phyloP scores from a whole-genome alignment of 441 rosid species.

The Euphorbia schlechtendalii region DNA sequence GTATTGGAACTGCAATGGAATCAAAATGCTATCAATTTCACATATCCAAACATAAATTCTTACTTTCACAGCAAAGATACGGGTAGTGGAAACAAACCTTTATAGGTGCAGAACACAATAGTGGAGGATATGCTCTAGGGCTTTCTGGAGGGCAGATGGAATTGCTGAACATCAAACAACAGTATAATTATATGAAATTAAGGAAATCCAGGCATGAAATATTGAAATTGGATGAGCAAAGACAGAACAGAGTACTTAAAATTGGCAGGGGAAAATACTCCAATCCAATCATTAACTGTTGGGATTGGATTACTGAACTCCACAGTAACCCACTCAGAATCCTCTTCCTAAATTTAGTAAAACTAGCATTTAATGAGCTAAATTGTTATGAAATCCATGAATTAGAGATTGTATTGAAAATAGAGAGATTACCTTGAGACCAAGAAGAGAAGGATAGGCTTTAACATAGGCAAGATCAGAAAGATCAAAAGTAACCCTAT shows the following conservation, averaged over 20 bases:
- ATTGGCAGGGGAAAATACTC: constrained; percentile 75
- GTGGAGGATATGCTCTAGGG: constrained; percentile 42
- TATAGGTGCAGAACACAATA: constrained; percentile 63
- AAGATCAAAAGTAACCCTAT: constrained; percentile 20
- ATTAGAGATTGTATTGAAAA: not conserved
- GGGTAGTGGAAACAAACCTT: constrained; percentile 40
- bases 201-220: not conserved
- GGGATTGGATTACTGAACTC: constrained; percentile 46
- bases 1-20: constrained; percentile 45
- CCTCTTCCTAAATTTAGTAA: constrained; percentile 41
- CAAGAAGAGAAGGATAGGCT: constrained; percentile 56
- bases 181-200: not conserved
- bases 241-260: not conserved
- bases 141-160: constrained; percentile 35
- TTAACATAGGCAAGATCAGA: constrained; percentile 38
- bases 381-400: not conserved
- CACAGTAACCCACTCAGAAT: constrained; percentile 50
- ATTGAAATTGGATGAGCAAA: not conserved
- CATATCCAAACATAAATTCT: not conserved
- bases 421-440: constrained; percentile 35
- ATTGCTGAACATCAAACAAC: not conserved
- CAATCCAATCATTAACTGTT: constrained; percentile 77
- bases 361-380: not conserved
- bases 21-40: not conserved
- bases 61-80: not conserved